phyloP scores from a whole-genome alignment of 2,329 filamentous ascomycete genomes.

The Talaromyces sp. region DNA sequence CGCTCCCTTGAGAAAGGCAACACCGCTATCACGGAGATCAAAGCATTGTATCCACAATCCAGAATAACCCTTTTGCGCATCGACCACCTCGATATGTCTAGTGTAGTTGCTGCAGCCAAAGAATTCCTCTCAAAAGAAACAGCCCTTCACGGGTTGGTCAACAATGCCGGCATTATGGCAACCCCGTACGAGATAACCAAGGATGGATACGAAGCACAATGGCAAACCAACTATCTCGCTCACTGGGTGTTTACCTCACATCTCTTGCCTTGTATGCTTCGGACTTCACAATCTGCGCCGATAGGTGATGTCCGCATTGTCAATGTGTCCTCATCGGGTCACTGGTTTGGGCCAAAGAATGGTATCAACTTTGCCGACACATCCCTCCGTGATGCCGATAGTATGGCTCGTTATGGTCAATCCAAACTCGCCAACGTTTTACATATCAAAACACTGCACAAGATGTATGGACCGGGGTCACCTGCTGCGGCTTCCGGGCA shows the following conservation, averaged over 20 bases:
- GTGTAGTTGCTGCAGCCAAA: constrained; percentile 15
- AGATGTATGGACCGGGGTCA: constrained; percentile 33
- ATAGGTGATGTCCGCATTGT: constrained; percentile 22
- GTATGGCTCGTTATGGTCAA: constrained; percentile 45
- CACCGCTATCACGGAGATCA: constrained; percentile 25
- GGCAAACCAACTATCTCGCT: constrained; percentile 20
- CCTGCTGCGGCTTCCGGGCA: constrained; percentile 24
- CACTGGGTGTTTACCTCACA: constrained; percentile 22
- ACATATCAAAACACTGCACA: constrained; percentile 38
- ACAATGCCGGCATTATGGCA: constrained; percentile 21
- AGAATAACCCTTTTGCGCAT: constrained; percentile 47
- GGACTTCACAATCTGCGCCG: constrained; percentile 14
- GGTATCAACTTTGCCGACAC: constrained; percentile 21
- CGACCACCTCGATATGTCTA: constrained; percentile 38
- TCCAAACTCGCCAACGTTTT: constrained; percentile 48
- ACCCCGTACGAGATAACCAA: constrained; percentile 20
- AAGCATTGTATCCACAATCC: constrained; percentile 34
- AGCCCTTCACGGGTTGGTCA: constrained; percentile 21
- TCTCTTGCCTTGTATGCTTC: constrained; percentile 19
- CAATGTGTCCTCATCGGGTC: constrained; percentile 21
- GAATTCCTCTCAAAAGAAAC: constrained; percentile 17
- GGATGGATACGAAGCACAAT: constrained; percentile 25
- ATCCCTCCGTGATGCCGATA: constrained; percentile 25
- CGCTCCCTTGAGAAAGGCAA: constrained; percentile 36
- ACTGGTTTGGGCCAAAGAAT: constrained; percentile 16